phyloP scores from a whole-genome alignment of 2,329 filamentous ascomycete species.

The Phyllachora maydis region DNA sequence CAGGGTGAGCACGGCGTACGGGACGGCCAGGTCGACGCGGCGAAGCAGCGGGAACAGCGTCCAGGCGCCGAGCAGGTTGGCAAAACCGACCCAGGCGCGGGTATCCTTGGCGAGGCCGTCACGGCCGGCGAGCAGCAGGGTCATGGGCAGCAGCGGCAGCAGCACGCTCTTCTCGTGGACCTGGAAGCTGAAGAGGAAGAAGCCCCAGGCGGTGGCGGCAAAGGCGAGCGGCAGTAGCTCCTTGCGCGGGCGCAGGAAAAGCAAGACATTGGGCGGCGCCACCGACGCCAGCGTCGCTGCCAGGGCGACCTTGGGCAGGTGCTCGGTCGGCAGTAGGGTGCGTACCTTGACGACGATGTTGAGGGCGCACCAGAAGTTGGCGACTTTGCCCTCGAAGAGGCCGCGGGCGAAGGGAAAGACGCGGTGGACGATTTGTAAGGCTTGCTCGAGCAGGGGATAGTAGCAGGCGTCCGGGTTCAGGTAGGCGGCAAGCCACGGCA shows the following conservation, averaged over 20 bases:
- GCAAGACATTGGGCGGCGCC: conserved; percentile 53
- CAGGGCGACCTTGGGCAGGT: conserved; percentile 61
- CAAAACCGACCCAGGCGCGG: conserved; percentile 87
- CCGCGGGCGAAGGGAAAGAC: conserved; percentile 93
- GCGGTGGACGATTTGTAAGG: conserved; percentile 73
- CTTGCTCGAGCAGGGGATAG: conserved; percentile 57
- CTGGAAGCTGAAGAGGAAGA: conserved; percentile 95
- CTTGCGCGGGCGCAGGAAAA: conserved; percentile 61
- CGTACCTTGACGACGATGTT: conserved; percentile 81
- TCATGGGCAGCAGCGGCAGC: conserved; percentile 84
- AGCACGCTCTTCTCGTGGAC: conserved; percentile 97
- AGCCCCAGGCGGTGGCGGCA: conserved; percentile 77
- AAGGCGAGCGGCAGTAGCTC: conserved; percentile 62
- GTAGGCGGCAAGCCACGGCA: conserved; percentile 31
- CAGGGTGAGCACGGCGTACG: conserved; percentile 66
- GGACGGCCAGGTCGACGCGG: conserved; percentile 64
- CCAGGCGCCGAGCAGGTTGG: conserved; percentile 76
- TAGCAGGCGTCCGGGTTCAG: conserved; percentile 46
- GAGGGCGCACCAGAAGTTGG: conserved; percentile 90
- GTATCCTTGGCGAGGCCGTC: conserved; percentile 57
- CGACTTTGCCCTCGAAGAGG: conserved; percentile 95
- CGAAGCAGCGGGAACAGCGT: conserved; percentile 84
- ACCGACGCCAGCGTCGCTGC: conserved; percentile 58
- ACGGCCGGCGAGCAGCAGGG: conserved; percentile 58
- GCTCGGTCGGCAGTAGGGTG: conserved; percentile 42